Evolutionary conservation across 2,329 filamentous ascomycete species (phyloP), one percentile per base, ranked within the genome.

Genomic region (Fusarium sp.): DNA sequence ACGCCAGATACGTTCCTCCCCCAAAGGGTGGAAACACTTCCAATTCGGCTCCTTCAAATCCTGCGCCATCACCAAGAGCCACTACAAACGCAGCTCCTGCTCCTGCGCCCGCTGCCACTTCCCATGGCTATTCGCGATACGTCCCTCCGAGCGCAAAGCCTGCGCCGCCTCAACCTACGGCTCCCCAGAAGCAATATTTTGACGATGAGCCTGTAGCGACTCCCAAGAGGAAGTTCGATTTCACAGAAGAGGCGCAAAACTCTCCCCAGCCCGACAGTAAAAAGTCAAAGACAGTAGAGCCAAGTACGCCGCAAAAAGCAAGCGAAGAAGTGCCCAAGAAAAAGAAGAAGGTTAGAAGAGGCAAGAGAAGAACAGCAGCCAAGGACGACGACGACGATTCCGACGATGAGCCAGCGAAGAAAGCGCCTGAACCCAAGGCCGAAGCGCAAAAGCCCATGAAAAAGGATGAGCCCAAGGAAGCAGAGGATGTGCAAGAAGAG

Each of bases 1-100:
- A 84, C 71, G 78, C 82, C 48, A 78, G 83, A 68, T 84, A 85
- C 61, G 74, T 84, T 18, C 82, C 80, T 42, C 75, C 78, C 9
- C 21, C 75, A 11, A 77, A 78, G 62, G 73, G 55, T 34, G 59
- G 53, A 25, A 32, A 43, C 18, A 14, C 61, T 4, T 51, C 58
- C 2, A 46, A 43, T 27, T 37, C 50, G 14, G 5, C 45, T 7
- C 25, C 64, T 45, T 14, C 46, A 12, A 37, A 47, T 11, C 7
- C 54, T 20, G 32, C 18, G 8, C 40, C 49, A 25, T n/a, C 55
- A 3, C 25, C 49, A 47, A 42, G 50, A 34, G 30, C 12, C 14
- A 25, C 45, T 10, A 48, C 50, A 18, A 64, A 28, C 42, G 42
- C 54, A 53, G 30, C 42, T 25, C 27, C 58, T 6, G 23, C 47